These are phyloP conservation scores for Crucibulum laeve DNA, from an alignment of 768 basidiomycete species.

Conservation along the genomic window DNA sequence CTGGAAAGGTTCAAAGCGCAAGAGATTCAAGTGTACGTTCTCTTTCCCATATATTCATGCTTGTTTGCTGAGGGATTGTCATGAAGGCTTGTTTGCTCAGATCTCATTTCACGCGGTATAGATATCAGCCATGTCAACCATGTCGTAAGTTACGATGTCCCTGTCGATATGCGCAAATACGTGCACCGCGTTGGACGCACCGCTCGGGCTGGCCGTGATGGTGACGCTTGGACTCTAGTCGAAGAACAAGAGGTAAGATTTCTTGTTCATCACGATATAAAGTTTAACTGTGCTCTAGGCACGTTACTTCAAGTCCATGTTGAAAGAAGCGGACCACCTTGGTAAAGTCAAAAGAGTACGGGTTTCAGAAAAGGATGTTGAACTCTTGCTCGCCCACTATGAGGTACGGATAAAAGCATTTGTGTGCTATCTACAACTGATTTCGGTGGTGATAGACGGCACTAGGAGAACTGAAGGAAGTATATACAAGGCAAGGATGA, in stretches of 20 bases:
- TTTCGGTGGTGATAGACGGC: slow-evolving; percentile 22
- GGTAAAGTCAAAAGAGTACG: slow-evolving; percentile 64
- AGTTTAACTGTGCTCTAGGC: slow-evolving; percentile 43
- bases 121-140: slow-evolving; percentile 91
- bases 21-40: slow-evolving; percentile 75
- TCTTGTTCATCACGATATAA: background rate
- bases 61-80: background rate
- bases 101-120: slow-evolving; percentile 92
- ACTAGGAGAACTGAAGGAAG: slow-evolving; percentile 32
- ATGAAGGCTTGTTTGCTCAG: slow-evolving; percentile 87
- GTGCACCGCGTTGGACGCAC: slow-evolving; percentile 97
- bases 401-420: slow-evolving; percentile 42
- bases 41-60: background rate
- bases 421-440: background rate
- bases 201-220: slow-evolving; percentile 84
- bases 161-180: slow-evolving; percentile 98
- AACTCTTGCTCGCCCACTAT: slow-evolving; percentile 53
- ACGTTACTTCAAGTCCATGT: slow-evolving; percentile 81
- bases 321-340: slow-evolving; percentile 69
- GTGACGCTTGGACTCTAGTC: slow-evolving; percentile 92
- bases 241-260: slow-evolving; percentile 82
- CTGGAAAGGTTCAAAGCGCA: slow-evolving; percentile 79
- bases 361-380: slow-evolving; percentile 58
- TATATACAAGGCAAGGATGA: slow-evolving; percentile 25
- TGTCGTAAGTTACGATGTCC: slow-evolving; percentile 93